Evolutionary conservation across 345 rosid species (phyloP), one percentile per base, ranked within the genome.

Genomic region (Leavenworthia alabamica): DNA sequence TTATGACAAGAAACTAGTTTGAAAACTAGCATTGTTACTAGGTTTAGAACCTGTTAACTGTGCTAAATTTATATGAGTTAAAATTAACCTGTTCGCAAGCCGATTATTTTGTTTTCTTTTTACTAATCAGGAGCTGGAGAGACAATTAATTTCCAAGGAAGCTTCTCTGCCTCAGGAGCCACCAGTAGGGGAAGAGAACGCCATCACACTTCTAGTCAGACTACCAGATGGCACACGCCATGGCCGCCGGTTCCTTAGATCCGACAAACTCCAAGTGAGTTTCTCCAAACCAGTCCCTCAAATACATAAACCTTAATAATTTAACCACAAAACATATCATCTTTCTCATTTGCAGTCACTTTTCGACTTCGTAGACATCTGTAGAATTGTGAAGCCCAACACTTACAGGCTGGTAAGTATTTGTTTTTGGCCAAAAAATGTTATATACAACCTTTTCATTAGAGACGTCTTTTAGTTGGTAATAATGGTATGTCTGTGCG

Each of bases 361-460:
- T 16, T 90, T 82, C 24, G 86, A 88, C 79, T 90, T 82, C 80
- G 86, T 88, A 26, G 96, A 87, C 66, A 53, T 87, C 27, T 84
- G 90, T 47, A 79, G 85, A 66, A 79, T 50, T 22, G 81, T 81
- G 77, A 90, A 82, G 70, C 88, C 94, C 2, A 88, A 88, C 60
- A 77, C 81, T 8, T 87, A 86, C 60, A 82, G 86, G 76, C 62
- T 88, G 89, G 91, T 90, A 81, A 79, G 12, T 19, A 10, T 13
- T 26, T 6, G 5, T 26, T 4, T 39, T 26, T 8, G n/a, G 28
- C 7, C 54, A 32, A 8, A 20, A 19, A 22, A 45, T 13, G 31
- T 13, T 45, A 13, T 3, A 32, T 46, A 13, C 22, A 20, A 31
- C n/a, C 0, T 20, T 20, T 45, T 31, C 43, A 9, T 3, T 13